These are phyloP conservation scores for Wickerhamomyces chambardii DNA, from an alignment of 805 yeast genomes.

Conservation along the genomic window DNA sequence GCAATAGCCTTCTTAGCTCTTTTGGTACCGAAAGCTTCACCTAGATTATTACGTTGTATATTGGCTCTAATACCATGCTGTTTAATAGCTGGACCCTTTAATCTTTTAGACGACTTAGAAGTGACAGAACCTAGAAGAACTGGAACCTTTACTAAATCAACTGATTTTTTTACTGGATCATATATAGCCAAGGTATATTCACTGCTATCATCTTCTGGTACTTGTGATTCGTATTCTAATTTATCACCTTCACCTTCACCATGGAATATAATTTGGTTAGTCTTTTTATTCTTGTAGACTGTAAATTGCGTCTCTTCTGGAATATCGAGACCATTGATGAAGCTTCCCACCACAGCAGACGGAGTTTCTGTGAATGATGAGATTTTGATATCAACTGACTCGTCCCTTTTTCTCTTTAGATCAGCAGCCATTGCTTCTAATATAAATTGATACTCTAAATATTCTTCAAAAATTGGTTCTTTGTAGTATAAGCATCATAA, in stretches of 20 bases:
- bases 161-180: slow-evolving; percentile 54
- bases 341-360: slow-evolving; percentile 53
- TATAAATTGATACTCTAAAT: too few relatives aligned
- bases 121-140: slow-evolving; percentile 54
- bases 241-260: slow-evolving; percentile 69
- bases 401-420: slow-evolving; percentile 26
- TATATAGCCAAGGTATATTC: slow-evolving; percentile 70
- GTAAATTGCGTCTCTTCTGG: slow-evolving; percentile 54
- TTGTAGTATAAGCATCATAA: too few relatives aligned
- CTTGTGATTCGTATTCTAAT: slow-evolving; percentile 62
- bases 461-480: too few relatives aligned
- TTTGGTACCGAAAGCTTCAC: slow-evolving; percentile 96
- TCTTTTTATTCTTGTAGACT: slow-evolving; percentile 39
- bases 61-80: slow-evolving; percentile 39
- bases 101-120: slow-evolving; percentile 47
- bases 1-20: slow-evolving; percentile 87
- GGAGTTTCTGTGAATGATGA: slow-evolving; percentile 29
- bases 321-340: slow-evolving; percentile 67
- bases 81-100: slow-evolving; percentile 56
- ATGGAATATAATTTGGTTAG: slow-evolving; percentile 45
- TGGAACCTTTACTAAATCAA: slow-evolving; percentile 60
- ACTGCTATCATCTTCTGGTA: slow-evolving; percentile 23
- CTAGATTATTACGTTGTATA: slow-evolving; percentile 73
- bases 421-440: slow-evolving; percentile 10
- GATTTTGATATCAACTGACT: slow-evolving; percentile 29